These are phyloP conservation scores for Halophytophthora batemanensis DNA, from an alignment of 352 stramenopile genomes.

Conservation along the genomic window DNA sequence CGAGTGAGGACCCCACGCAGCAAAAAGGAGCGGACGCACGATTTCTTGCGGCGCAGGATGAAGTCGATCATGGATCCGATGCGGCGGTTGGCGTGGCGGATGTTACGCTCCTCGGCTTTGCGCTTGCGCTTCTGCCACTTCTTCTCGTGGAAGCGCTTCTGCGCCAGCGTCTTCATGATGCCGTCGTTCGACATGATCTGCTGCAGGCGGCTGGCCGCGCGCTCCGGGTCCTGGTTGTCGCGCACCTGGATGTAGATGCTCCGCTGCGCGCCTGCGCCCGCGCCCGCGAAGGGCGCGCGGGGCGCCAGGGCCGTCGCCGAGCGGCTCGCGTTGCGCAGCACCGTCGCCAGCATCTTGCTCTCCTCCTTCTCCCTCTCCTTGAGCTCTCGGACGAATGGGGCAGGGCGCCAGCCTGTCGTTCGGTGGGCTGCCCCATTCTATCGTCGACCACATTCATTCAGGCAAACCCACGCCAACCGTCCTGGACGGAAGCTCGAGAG, in stretches of 20 bases:
- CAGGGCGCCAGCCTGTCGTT: neutral
- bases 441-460: too few relatives aligned
- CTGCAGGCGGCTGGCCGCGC: conserved; percentile 55
- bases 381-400: neutral
- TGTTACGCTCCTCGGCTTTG: conserved; percentile 74
- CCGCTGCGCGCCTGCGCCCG: conserved; percentile 18
- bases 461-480: too few relatives aligned
- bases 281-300: conserved; percentile 2
- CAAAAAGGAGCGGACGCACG: conserved; percentile 33
- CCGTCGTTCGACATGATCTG: conserved; percentile 75
- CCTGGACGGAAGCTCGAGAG: too few relatives aligned
- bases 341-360: conserved; percentile 29
- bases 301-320: conserved; percentile 15
- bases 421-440: too few relatives aligned
- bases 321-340: conserved; percentile 25
- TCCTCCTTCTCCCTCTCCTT: neutral
- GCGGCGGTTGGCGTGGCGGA: conserved; percentile 75
- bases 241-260: conserved; percentile 59
- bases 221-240: conserved; percentile 42
- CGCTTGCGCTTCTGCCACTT: conserved; percentile 80
- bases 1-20: too few relatives aligned
- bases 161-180: conserved; percentile 65
- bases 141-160: conserved; percentile 82
- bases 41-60: conserved; percentile 79
- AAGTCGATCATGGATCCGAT: conserved; percentile 86